Evolutionary conservation across 768 basidiomycete genomes (phyloP).

Genomic region (Tylopilus sp.): DNA sequence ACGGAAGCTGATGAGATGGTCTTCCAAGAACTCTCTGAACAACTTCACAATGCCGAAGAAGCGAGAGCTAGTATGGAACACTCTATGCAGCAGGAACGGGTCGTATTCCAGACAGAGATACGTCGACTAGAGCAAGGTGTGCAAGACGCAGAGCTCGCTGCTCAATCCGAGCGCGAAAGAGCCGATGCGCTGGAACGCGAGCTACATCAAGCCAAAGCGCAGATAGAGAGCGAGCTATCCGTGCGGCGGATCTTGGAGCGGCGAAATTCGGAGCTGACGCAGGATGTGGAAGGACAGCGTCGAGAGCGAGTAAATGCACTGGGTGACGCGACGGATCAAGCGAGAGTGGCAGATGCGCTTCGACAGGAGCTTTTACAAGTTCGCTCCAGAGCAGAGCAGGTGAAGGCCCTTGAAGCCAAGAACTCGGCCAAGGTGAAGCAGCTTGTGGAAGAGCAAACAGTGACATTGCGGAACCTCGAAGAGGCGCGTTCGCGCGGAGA

Average conservation of each 20-base stretch:
- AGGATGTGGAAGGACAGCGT: slow-evolving; percentile 54
- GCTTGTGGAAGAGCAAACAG: slow-evolving; percentile 75
- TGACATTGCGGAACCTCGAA: slow-evolving; percentile 65
- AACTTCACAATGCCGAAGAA: slow-evolving; percentile 59
- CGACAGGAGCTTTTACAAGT: slow-evolving; percentile 63
- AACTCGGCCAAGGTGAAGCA: slow-evolving; percentile 60
- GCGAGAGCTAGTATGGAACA: slow-evolving; percentile 56
- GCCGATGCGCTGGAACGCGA: slow-evolving; percentile 62
- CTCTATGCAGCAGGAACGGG: slow-evolving; percentile 56
- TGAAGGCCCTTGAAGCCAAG: slow-evolving; percentile 62
- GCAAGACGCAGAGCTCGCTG: slow-evolving; percentile 37
- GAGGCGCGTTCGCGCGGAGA: slow-evolving; percentile 72
- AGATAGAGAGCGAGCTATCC: slow-evolving; percentile 60
- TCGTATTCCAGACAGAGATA: slow-evolving; percentile 52
- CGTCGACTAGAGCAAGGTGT: slow-evolving; percentile 47
- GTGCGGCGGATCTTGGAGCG: slow-evolving; percentile 62
- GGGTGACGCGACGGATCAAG: slow-evolving; percentile 65
- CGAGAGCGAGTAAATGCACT: slow-evolving; percentile 55
- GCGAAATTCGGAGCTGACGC: slow-evolving; percentile 54
- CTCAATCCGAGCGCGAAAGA: slow-evolving; percentile 45
- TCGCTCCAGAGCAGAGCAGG: slow-evolving; percentile 60
- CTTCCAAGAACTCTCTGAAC: slow-evolving; percentile 67
- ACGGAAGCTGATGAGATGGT: slow-evolving; percentile 73
- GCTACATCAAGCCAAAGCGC: slow-evolving; percentile 56
- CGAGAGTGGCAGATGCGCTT: slow-evolving; percentile 52